A percentile compares a stretch with the other conserved stretches of the same genome.
These are phyloP conservation scores for Pelagophyceae sp. DNA, from an alignment of 352 stramenopile genomes.

Conservation along the genomic window DNA sequence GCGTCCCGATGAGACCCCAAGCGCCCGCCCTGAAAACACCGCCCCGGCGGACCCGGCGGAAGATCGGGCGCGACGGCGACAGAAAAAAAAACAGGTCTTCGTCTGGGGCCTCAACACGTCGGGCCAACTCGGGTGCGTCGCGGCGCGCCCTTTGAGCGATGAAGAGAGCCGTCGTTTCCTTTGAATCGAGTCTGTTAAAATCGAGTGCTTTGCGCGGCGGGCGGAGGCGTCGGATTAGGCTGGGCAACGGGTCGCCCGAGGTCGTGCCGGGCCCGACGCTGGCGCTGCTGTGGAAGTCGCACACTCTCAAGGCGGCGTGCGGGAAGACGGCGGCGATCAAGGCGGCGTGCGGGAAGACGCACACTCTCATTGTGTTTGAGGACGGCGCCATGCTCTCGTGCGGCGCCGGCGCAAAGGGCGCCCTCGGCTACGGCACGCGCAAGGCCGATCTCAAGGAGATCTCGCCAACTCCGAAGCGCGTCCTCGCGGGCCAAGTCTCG, in stretches of 20 bases:
- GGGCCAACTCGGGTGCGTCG: slow-evolving; percentile 30
- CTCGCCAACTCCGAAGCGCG: neutral
- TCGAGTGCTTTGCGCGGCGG: too few species aligned
- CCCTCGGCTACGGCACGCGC: neutral
- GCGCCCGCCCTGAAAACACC: too few species aligned
- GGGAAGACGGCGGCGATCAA: neutral
- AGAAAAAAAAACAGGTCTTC: too few species aligned
- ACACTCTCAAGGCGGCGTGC: neutral
- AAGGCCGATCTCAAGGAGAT: neutral
- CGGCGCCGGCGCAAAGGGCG: neutral
- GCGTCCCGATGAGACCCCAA: too few species aligned
- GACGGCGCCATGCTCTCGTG: neutral
- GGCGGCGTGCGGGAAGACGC: neutral
- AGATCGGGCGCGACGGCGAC: too few species aligned
- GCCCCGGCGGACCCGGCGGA: too few species aligned
- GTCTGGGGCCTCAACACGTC: slow-evolving; percentile 26
- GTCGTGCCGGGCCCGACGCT: neutral
- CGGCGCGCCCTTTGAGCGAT: too few species aligned
- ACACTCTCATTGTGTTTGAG: neutral
- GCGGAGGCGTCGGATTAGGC: too few species aligned
- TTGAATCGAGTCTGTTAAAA: too few species aligned
- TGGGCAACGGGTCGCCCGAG: neutral
- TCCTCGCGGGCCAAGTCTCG: neutral
- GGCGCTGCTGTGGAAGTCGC: neutral
- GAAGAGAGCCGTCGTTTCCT: too few species aligned